Base-by-base conservation (phyloP, 2,329 filamentous ascomycete species). In the Claviceps humidiphila region DNA sequence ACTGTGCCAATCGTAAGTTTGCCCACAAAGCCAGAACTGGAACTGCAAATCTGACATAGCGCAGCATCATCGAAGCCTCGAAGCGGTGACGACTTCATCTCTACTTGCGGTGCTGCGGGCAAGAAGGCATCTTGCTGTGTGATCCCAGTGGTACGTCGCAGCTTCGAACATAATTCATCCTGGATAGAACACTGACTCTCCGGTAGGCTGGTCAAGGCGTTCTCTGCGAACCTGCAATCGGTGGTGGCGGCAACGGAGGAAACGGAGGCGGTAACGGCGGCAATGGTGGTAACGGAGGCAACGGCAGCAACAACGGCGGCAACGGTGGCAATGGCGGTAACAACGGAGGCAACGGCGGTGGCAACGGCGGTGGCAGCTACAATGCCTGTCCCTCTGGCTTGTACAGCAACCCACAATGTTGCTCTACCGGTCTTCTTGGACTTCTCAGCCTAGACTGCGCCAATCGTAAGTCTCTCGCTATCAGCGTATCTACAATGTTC, bases 1-100 rank as follows among this genome's bases (percentile, higher is more conserved):
- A 76, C 62, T 78, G 75, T 64, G 17, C 13, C 2, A 42, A 24
- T 17, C 55, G 57, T 58, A 51, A 51, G 56, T 42, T 17, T 26
- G 2, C 4, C 3, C 9, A 30, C 30, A 4, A 11, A 4, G 0
- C 0, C 30, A 11, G 26, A 30, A 34, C 4, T 14, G 5, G 1
- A 26, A 17, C 24, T 3, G 9, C 40, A 13, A 40, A 14, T 20
- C 44, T 47, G 22, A 47, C 50, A 22, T 4, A 11, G 7, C 20
- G 20, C 16, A 53, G 52, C 49, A 20, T 51, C 52, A 14, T 51
- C 49, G 1, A 22, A 37, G 2, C 54, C 49, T 5, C 38, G 13
- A 3, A 53, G 49, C 40, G 47, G 24, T 26, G 47, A 14, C 24
- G 39, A 51, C 38, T 56, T 58, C 50, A 24, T n/a, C 5, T 43